Conservation (phyloP, 495 filamentous ascomycete species). For the Hyaloscypha hepaticicola region DNA sequence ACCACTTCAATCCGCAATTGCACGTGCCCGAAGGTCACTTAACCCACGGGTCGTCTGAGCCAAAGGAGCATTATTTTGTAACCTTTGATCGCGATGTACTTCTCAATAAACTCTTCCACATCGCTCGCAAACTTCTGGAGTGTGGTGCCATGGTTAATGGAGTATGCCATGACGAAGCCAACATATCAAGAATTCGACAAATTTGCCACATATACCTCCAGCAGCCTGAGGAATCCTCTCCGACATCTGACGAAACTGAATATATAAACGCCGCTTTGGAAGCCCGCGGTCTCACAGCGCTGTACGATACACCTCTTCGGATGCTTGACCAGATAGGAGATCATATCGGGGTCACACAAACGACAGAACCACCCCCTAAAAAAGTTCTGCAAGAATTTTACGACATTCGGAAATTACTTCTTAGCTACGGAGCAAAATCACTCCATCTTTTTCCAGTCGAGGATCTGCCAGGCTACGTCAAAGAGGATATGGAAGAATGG, state of each 20-base stretch:
- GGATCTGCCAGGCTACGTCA: conserved; percentile 5
- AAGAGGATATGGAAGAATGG: conserved; percentile 16
- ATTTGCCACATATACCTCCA: neutral
- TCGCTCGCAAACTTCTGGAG: neutral
- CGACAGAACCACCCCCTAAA: too few relatives aligned
- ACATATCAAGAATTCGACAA: neutral
- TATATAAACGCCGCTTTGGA: neutral
- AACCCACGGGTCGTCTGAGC: too few relatives aligned
- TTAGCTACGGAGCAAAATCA: neutral
- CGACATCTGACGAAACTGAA: neutral
- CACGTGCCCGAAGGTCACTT: too few relatives aligned
- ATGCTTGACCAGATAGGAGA: neutral
- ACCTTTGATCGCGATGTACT: too few relatives aligned
- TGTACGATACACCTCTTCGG: conserved; percentile 9
- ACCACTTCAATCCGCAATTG: neutral
- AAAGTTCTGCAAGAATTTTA: neutral
- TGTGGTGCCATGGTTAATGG: neutral
- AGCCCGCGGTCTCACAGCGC: neutral
- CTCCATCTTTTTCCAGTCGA: conserved; percentile 11
- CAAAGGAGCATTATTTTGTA: too few relatives aligned
- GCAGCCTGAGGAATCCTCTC: neutral
- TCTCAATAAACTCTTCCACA: too few relatives aligned
- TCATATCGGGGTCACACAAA: too few relatives aligned
- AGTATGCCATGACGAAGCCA: neutral
- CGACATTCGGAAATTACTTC: neutral